Base-by-base conservation (phyloP, 2,329 filamentous ascomycete genomes). In the Phyllosticta paracitricarpa region DNA sequence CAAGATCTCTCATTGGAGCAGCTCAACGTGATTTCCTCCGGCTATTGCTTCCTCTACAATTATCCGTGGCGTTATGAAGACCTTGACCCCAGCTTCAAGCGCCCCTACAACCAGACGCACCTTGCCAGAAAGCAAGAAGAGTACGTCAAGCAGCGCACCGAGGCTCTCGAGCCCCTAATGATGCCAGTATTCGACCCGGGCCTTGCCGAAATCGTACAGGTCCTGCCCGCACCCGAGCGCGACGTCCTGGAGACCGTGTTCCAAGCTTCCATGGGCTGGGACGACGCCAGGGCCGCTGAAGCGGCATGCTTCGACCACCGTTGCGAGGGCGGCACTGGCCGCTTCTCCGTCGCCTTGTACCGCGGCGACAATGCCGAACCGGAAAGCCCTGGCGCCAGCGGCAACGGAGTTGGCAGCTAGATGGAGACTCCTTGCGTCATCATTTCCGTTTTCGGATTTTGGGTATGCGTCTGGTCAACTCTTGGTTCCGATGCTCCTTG, bases 11-110 rank as follows among this genome's bases (percentile, higher is more conserved):
- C 68, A 24, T 68, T 82, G 1, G 64, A 69, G 60, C 69, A 69
- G 14, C 71, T 87, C 30, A 75, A 77, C 0, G 80, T 87, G 71
- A 79, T 79, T 33, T 86, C 83, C 0, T 87, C 84, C 67, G 85
- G 85, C 57, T 87, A 87, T 35, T 48, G 35, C 51, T 10, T 58
- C 56, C 63, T 64, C 59, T 59, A 66, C 61, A 51, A 64, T 28
- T 2, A 62, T 0, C 70, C 75, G 52, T 73, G 76, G 22, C 4
- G 19, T 51, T 74, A 78, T 63, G 54, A 61, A 8, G 66, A 62
- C 17, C 63, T 77, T 22, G 72, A 75, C 8, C 59, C 65, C n/a
- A 59, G 56, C 17, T 61, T 64, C 40, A n/a, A n/a, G 14, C 30
- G 14, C 58, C 60, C 22, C 10, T 62, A 2, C 61, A 61, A 1